Conservation (phyloP, 1,284 basidiomycete genomes). For the Cryptococcus wingfieldii region DNA sequence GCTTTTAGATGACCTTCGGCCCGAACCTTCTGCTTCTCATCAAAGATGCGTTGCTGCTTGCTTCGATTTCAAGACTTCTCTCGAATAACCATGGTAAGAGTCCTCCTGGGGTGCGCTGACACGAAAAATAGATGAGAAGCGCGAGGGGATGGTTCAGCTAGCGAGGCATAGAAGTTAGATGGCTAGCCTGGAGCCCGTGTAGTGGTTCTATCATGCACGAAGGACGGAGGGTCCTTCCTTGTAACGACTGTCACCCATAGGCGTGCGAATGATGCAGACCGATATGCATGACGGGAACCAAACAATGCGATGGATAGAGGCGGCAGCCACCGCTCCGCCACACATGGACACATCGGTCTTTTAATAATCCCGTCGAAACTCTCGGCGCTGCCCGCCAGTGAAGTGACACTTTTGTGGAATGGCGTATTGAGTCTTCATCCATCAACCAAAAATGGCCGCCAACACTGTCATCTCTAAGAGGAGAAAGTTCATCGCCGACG, state of each 20-base stretch:
- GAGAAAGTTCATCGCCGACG: slow-evolving; percentile 92
- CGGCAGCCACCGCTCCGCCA: not conserved
- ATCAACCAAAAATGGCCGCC: slow-evolving; percentile 30
- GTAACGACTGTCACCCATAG: not conserved
- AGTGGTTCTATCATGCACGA: not conserved
- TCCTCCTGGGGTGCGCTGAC: not conserved
- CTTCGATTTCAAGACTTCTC: too few species aligned
- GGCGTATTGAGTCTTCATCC: slow-evolving; percentile 1
- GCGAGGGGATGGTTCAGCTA: too few species aligned
- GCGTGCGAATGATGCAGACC: not conserved
- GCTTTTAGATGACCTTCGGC: too few species aligned
- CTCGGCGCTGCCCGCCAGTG: not conserved
- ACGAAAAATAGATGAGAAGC: not conserved
- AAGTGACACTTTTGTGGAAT: slow-evolving; percentile 8
- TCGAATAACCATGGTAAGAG: too few species aligned
- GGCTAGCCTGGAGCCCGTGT: not conserved
- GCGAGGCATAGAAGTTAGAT: not conserved
- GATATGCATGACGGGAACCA: too few species aligned
- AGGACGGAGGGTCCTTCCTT: too few species aligned
- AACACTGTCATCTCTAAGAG: slow-evolving; percentile 82
- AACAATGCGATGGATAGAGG: not conserved
- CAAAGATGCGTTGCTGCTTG: too few species aligned
- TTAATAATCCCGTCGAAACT: not conserved
- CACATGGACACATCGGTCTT: not conserved
- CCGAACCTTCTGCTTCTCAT: too few species aligned